phyloP scores from a whole-genome alignment of 345 rosid species.

The Brassica nigra region DNA sequence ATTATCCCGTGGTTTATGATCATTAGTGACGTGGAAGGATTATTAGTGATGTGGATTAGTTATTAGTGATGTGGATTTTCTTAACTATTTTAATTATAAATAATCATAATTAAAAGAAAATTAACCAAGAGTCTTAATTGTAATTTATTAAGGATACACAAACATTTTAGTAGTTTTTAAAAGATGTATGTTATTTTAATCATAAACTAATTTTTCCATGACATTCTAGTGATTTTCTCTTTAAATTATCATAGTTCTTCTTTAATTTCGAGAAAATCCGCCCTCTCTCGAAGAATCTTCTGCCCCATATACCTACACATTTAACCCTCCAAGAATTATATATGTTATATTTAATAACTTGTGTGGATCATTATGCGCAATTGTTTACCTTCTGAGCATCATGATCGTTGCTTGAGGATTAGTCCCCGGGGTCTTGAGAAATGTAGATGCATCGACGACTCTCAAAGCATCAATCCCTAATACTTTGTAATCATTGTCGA shows the following conservation, averaged over 20 bases:
- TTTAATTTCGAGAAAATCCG: not conserved
- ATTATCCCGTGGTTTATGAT: not conserved
- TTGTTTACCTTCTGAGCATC: constrained; percentile 76
- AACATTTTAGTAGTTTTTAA: too few species aligned
- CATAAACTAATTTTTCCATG: too few species aligned
- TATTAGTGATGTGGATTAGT: not conserved
- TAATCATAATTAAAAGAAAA: not conserved
- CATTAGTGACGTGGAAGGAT: not conserved
- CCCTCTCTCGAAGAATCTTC: constrained; percentile 45
- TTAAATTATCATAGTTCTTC: constrained; percentile 2
- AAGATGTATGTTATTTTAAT: too few species aligned
- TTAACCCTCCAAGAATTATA: not conserved
- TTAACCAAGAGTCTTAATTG: too few species aligned
- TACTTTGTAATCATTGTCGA: constrained; percentile 55
- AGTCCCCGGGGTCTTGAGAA: constrained; percentile 56
- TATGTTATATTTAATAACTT: not conserved
- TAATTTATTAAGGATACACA: too few species aligned
- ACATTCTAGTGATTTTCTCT: not conserved
- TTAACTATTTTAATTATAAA: too few species aligned
- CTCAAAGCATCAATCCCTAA: constrained; percentile 52
- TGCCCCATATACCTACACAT: constrained; percentile 51
- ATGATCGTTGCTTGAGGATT: constrained; percentile 80
- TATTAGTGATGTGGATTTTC: not conserved
- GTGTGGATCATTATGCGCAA: not conserved
- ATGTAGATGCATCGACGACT: constrained; percentile 66